Evolutionary conservation across 192 early-diverging fungal genomes (phyloP), one percentile per base, ranked within the genome.

Genomic region (Linderina pennispora): DNA sequence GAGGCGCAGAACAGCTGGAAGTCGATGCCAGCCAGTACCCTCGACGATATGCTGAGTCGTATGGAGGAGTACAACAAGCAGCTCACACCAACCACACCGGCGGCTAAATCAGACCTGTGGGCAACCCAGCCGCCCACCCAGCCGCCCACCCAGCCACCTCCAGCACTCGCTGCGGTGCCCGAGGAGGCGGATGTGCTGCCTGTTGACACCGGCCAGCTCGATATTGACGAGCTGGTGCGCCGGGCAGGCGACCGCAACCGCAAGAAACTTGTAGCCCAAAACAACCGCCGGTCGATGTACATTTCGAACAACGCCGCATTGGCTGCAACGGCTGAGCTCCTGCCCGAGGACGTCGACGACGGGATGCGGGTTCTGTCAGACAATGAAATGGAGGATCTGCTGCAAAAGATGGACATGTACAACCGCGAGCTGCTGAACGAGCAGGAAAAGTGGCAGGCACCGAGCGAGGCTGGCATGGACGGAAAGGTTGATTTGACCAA

Each of bases 261-360:
- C 25, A 36, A 45, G 2, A 58, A 53, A 34, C 55, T 71, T 14
- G 48, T 71, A 23, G 67, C 67, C 10, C 67, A 71, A 48, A 71
- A 71, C 36, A 71, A 71, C 56, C 55, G 67, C 1, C 45, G 67
- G 15, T 71, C 67, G 34, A 38, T 54, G 67, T 71, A 71, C 26
- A 62, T 63, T 19, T 48, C 45, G 8, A n/a, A n/a, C n/a, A 40
- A 54, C 17, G 28, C 45, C n/a, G 13, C 10, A 19, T 45, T 23
- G 45, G 16, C 8, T 35, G 22, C 15, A 18, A 20, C 28, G 25
- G 28, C 37, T 11, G 36, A 36, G 16, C 36, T 62, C n/a, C 19
- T 55, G 45, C 37, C 48, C 14, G 58, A 69, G 36, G 67, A 71
- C 15, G 67, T 71, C 6, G 67, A 71, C 3, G 67, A 62, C 25